phyloP scores from a whole-genome alignment of 768 basidiomycete species.

The Suillus alpinus region DNA sequence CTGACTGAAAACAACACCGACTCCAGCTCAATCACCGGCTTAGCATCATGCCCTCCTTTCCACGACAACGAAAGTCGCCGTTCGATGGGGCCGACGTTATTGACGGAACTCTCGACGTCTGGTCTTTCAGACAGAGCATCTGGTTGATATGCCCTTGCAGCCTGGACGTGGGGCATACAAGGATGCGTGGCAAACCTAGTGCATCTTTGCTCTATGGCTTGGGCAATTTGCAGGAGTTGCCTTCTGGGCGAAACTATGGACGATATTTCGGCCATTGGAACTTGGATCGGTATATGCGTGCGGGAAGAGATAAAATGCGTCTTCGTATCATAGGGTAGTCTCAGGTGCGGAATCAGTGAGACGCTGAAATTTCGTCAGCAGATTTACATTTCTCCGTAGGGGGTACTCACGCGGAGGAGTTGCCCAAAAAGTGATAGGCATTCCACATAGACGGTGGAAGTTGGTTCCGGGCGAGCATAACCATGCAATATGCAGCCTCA shows the following conservation, averaged over 20 bases:
- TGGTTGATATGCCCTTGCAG: constrained; percentile 1
- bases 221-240: not conserved
- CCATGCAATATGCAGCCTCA: constrained; percentile 23
- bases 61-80: not conserved
- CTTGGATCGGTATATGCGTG: not conserved
- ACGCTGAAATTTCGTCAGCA: not conserved
- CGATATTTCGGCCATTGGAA: not conserved
- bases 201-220: not conserved
- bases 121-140: not conserved
- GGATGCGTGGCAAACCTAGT: not conserved
- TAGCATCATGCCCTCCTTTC: not conserved
- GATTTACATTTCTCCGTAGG: not conserved
- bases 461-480: constrained; percentile 9
- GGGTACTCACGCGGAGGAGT: not conserved
- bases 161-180: not conserved
- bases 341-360: not conserved
- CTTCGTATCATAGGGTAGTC: not conserved
- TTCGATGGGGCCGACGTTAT: constrained; percentile 1
- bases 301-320: not conserved
- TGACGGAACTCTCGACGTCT: not conserved
- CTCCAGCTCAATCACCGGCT: not conserved
- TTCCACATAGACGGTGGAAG: not conserved
- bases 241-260: not conserved
- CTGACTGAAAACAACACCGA: not conserved
- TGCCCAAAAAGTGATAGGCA: not conserved